phyloP scores from a whole-genome alignment of 768 basidiomycete species.

The Boletus rubropictus region DNA sequence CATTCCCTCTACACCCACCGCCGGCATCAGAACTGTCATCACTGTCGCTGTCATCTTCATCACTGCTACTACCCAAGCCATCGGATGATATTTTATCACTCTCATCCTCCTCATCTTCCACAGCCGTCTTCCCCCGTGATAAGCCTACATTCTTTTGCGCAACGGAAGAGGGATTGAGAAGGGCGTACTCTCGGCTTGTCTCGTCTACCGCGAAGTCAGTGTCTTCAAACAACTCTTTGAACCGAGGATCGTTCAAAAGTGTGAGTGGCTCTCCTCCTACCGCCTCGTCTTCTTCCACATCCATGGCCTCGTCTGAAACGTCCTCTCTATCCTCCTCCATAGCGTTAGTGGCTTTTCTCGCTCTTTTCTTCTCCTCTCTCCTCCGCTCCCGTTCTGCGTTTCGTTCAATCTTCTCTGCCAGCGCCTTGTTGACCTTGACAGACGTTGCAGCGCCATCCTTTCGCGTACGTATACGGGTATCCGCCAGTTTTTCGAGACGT shows the following conservation, averaged over 20 bases:
- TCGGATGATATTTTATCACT: conserved; percentile 65
- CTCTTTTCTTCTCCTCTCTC: conserved; percentile 50
- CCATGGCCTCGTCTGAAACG: conserved; percentile 30
- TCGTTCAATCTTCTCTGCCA: conserved; percentile 77
- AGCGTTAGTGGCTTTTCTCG: conserved; percentile 38
- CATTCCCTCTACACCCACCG: conserved; percentile 32
- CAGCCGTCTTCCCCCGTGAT: conserved; percentile 61
- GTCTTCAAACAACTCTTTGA: conserved; percentile 85
- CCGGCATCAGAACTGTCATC: conserved; percentile 55
- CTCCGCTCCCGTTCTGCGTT: conserved; percentile 48
- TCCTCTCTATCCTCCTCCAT: conserved; percentile 31
- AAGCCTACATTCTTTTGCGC: conserved; percentile 42
- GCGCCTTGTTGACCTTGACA: conserved; percentile 57
- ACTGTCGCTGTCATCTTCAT: conserved; percentile 40
- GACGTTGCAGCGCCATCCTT: conserved; percentile 42
- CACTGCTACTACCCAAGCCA: conserved; percentile 40
- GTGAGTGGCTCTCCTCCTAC: conserved; percentile 31
- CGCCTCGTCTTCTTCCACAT: conserved; percentile 23
- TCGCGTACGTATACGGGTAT: conserved; percentile 80
- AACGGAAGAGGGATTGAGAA: conserved; percentile 86
- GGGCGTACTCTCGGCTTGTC: conserved; percentile 77
- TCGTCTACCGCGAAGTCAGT: conserved; percentile 92
- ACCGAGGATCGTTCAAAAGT: conserved; percentile 81
- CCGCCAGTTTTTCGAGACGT: conserved; percentile 90
- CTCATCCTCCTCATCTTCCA: conserved; percentile 86